Percentiles rank a stretch among this genome's conserved stretches.
These are phyloP conservation scores for Knufia petricola DNA, from an alignment of 2,329 filamentous ascomycete species.

Conservation along the genomic window DNA sequence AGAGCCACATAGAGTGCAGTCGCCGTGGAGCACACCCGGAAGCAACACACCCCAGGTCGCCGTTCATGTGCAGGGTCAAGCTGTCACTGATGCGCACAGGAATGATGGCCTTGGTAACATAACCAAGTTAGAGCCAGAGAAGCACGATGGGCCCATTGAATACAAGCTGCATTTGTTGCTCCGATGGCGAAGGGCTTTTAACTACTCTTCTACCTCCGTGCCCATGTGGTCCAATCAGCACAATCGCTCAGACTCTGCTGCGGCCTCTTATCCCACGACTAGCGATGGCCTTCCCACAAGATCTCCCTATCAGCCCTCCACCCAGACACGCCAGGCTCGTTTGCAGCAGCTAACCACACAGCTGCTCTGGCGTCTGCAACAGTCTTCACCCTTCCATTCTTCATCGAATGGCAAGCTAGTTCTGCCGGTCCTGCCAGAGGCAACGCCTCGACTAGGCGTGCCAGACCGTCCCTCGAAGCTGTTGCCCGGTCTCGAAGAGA, in stretches of 20 bases:
- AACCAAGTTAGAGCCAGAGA: slow-evolving; percentile 74
- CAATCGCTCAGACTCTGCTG: slow-evolving; percentile 25
- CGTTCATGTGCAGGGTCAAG: slow-evolving; percentile 19
- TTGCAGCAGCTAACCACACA: slow-evolving; percentile 91
- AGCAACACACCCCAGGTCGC: slow-evolving; percentile 32
- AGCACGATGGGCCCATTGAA: slow-evolving; percentile 87
- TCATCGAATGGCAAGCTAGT: slow-evolving; percentile 66
- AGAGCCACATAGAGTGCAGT: slow-evolving; percentile 76
- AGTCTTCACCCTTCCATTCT: slow-evolving; percentile 84
- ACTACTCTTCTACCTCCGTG: slow-evolving; percentile 53
- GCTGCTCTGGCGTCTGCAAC: slow-evolving; percentile 85
- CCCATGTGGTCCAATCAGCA: slow-evolving; percentile 20
- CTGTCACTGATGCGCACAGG: slow-evolving; percentile 30
- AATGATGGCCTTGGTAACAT: slow-evolving; percentile 43
- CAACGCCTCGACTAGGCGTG: slow-evolving; percentile 47
- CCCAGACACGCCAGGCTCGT: slow-evolving; percentile 67
- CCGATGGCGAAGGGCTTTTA: slow-evolving; percentile 65
- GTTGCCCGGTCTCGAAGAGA: slow-evolving; percentile 76
- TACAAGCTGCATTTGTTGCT: slow-evolving; percentile 91
- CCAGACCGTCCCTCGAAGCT: slow-evolving; percentile 46
- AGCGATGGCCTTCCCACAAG: slow-evolving; percentile 19
- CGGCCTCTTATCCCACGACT: slow-evolving; percentile 15
- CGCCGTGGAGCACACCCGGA: slow-evolving; percentile 68
- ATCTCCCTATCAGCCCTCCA: slow-evolving; percentile 41
- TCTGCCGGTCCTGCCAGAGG: slow-evolving; percentile 63